phyloP scores from a whole-genome alignment of 1,284 basidiomycete species.

The Irpex rosettiformis region DNA sequence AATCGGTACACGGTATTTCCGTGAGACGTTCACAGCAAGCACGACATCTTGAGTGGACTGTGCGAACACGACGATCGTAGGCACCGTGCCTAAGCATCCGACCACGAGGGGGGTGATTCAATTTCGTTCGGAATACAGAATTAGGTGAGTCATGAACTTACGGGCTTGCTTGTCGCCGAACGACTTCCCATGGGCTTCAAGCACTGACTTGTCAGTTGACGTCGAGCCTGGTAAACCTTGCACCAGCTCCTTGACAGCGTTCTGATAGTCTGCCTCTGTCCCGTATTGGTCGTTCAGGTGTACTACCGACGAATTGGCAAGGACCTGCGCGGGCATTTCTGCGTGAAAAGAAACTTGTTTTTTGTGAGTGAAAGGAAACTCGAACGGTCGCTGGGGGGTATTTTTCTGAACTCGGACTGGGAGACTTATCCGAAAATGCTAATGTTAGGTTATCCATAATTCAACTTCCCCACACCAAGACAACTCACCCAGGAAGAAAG shows the following conservation, averaged over 20 bases:
- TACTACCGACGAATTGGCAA: background rate
- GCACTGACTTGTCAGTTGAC: conserved; percentile 51
- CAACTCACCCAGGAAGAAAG: background rate
- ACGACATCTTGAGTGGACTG: conserved; percentile 57
- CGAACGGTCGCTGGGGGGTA: background rate
- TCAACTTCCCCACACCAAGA: background rate
- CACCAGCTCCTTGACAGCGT: conserved; percentile 47
- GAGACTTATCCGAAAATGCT: no score
- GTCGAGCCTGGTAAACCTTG: conserved; percentile 30
- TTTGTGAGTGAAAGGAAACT: no score
- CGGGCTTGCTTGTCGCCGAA: background rate
- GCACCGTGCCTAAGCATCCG: conserved; percentile 44
- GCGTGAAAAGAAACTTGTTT: no score
- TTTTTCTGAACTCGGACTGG: background rate
- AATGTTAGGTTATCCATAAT: background rate
- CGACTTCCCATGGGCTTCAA: conserved; percentile 45
- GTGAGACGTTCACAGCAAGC: conserved; percentile 54
- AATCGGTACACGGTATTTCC: conserved; percentile 52
- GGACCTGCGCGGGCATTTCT: no score
- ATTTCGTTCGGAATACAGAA: background rate
- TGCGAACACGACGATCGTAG: conserved; percentile 58
- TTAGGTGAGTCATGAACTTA: background rate
- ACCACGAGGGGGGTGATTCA: background rate
- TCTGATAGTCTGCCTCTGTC: conserved; percentile 45
- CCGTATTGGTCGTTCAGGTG: conserved; percentile 35